Conservation (phyloP, 1,284 basidiomycete genomes). For the Apiotrichum gamsii region DNA sequence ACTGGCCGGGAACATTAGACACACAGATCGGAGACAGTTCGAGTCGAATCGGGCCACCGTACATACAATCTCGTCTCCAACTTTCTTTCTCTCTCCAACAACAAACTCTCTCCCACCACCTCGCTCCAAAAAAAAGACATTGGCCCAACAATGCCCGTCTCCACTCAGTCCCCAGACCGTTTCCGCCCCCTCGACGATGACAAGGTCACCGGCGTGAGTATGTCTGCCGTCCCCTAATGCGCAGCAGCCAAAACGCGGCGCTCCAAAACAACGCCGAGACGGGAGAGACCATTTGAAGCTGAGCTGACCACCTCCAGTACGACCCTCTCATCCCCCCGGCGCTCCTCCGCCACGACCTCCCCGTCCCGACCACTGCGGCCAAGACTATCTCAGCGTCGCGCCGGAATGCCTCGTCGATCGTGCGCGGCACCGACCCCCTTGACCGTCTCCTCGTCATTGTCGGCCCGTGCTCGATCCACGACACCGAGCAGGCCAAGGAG, state of each 20-base stretch:
- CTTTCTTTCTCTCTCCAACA: neutral
- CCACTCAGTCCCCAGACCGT: slow-evolving; percentile 38
- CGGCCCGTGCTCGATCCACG: slow-evolving; percentile 95
- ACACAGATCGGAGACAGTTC: neutral
- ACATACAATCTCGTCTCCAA: neutral
- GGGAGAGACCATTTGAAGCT: too few species aligned
- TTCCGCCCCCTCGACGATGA: slow-evolving; percentile 38
- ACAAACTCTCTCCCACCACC: neutral
- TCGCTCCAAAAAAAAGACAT: neutral
- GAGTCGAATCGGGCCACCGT: neutral
- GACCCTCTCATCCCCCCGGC: slow-evolving; percentile 89
- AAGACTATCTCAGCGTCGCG: slow-evolving; percentile 73
- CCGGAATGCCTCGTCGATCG: slow-evolving; percentile 65
- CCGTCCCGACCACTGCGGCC: slow-evolving; percentile 45
- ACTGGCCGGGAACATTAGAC: neutral
- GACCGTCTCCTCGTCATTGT: slow-evolving; percentile 82
- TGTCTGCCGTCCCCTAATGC: too few species aligned
- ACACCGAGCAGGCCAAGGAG: slow-evolving; percentile 76
- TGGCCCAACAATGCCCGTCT: slow-evolving; percentile 24
- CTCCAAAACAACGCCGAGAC: too few species aligned
- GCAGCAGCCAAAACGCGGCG: too few species aligned
- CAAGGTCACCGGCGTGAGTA: slow-evolving; percentile 43
- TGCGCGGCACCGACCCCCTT: slow-evolving; percentile 64
- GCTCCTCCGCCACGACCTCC: slow-evolving; percentile 76
- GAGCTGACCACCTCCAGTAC: slow-evolving; percentile 56